phyloP scores from a whole-genome alignment of 495 filamentous ascomycete genomes.

The Annulohypoxylon nitens region DNA sequence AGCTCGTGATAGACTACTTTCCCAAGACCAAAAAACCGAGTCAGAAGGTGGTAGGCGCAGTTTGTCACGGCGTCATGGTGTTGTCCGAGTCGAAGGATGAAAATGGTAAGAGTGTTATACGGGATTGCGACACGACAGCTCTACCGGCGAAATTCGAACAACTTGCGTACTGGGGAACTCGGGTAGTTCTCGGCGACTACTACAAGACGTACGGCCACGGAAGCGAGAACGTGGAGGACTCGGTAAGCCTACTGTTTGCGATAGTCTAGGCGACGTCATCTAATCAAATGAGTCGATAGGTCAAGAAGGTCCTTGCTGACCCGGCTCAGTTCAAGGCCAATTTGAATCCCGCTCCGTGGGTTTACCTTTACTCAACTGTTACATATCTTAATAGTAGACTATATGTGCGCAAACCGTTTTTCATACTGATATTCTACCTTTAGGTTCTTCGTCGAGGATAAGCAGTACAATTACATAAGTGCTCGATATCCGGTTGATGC shows the following conservation, averaged over 20 bases:
- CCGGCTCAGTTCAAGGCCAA: conserved; percentile 64
- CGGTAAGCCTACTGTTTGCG: conserved; percentile 48
- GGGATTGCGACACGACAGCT: conserved; percentile 63
- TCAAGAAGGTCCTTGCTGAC: conserved; percentile 60
- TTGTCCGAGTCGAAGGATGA: conserved; percentile 59
- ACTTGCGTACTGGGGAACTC: conserved; percentile 62
- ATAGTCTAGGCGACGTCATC: neutral
- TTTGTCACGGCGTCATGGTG: conserved; percentile 69
- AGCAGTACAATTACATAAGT: conserved; percentile 67
- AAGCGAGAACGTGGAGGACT: conserved; percentile 63
- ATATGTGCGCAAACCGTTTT: neutral
- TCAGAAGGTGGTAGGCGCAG: conserved; percentile 61
- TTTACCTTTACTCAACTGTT: conserved; percentile 30
- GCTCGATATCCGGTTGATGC: conserved; percentile 65
- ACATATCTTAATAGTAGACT: neutral
- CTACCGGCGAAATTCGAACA: conserved; percentile 66
- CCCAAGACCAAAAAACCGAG: conserved; percentile 62
- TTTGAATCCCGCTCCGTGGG: conserved; percentile 62
- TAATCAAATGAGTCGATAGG: conserved; percentile 49
- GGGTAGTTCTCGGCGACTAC: conserved; percentile 66
- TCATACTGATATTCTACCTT: conserved; percentile 10
- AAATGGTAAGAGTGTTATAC: conserved; percentile 61
- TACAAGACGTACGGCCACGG: conserved; percentile 70
- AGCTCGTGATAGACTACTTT: conserved; percentile 62
- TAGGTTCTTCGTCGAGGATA: conserved; percentile 66